Evolutionary conservation across 2,329 filamentous ascomycete species (phyloP).

Genomic region (Sclerotinia glacialis): DNA sequence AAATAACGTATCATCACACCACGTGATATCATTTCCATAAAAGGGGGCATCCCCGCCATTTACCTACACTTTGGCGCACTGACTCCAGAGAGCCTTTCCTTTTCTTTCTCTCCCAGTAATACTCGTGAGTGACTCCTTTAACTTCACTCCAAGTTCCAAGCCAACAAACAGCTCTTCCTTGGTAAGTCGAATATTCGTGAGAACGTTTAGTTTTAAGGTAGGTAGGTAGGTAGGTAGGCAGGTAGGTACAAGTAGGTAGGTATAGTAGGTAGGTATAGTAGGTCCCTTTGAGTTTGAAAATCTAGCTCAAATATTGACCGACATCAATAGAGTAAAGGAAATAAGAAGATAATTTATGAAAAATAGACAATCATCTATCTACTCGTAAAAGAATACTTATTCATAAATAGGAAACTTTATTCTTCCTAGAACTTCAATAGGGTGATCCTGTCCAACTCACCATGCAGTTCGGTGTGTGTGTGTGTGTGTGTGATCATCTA

Average conservation of each 20-base stretch:
- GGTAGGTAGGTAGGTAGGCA: background rate
- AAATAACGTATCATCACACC: background rate
- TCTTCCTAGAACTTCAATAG: background rate
- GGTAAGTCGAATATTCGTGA: too few species aligned
- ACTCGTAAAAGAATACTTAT: too few species aligned
- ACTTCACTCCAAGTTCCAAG: background rate
- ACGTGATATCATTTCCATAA: background rate
- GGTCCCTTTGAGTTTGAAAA: background rate
- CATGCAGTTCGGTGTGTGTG: conserved; percentile 3
- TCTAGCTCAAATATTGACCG: too few species aligned
- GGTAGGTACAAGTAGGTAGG: too few species aligned
- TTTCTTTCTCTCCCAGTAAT: background rate
- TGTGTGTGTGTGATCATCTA: background rate
- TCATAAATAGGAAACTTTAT: background rate
- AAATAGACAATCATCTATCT: background rate
- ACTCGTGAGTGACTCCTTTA: background rate
- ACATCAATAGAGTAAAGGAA: too few species aligned
- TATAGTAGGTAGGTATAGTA: background rate
- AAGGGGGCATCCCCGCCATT: conserved; percentile 12
- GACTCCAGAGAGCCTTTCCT: background rate
- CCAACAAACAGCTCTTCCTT: background rate
- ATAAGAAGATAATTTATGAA: too few species aligned
- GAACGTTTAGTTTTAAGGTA: background rate
- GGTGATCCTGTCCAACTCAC: conserved; percentile 15
- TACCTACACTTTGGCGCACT: background rate